Base-by-base conservation (phyloP, 139 green algal genomes). In the Bryopsis sp. region DNA sequence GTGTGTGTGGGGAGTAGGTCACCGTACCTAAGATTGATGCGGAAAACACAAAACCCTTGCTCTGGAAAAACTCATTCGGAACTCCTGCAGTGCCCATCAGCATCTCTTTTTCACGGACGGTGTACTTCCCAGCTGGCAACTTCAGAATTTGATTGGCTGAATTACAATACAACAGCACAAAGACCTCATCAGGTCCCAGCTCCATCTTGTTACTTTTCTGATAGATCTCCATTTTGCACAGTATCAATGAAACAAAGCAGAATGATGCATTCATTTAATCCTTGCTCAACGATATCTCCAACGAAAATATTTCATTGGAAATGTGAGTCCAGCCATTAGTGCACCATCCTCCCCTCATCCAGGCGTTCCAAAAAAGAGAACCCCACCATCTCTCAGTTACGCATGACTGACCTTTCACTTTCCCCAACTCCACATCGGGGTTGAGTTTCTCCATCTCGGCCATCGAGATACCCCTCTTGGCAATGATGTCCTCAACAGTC, bases 91-190 rank as follows among this genome's bases (percentile, higher is more conserved):
- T 36, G 5, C 83, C 83, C 6, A 84, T 88, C 32, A 96, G 70
- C 88, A 94, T 93, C 77, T 96, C 89, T n/a, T 82, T 79, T 77
- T 96, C 89, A 2, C 89, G 76, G 8, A 90, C 83, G 0, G 86
- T 93, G 84, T 92, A 95, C 81, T 92, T 92, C 75, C 84, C 79
- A 68, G 77, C 78, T 0, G 85, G 88, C 47, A 93, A 80, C 76
- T 89, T 88, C 3, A 93, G 48, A 4, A 92, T 65, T 46, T 84
- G 73, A 61, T 84, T 81, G 29, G 66, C 83, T 88, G 80, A 70
- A 61, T n/a, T n/a, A n/a, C n/a, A n/a, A n/a, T n/a, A 67, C 8
- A 58, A 3, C 66, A 72, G 8, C 19, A 48, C 22, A 70, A 28
- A 70, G n/a, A 48, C 32, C 38, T 72, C 43, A 71, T 31, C 65